These are phyloP conservation scores for Pythium angustatum DNA, from an alignment of 352 stramenopile species.

Conservation along the genomic window DNA sequence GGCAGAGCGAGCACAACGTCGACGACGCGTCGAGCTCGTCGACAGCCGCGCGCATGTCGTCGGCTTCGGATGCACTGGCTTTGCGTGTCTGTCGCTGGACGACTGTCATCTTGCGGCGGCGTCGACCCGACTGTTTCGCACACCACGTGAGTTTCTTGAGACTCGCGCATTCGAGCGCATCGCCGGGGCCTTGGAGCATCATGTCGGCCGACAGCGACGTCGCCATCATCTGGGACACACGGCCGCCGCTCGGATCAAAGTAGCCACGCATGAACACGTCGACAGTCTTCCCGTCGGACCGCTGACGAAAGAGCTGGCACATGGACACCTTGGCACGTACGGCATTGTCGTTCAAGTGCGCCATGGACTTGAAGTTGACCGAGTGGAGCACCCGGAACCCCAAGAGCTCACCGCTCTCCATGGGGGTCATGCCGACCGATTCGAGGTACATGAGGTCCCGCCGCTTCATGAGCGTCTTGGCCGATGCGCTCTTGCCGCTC, in stretches of 20 bases:
- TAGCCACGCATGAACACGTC: conserved; percentile 58
- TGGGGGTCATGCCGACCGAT: conserved; percentile 38
- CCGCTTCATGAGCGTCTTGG: conserved; percentile 40
- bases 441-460: conserved; percentile 65
- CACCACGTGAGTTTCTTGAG: conserved; percentile 63
- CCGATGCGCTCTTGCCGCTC: conserved; percentile 12
- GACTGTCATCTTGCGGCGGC: conserved; percentile 23
- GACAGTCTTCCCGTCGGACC: conserved; percentile 33
- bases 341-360: conserved; percentile 39
- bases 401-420: conserved; percentile 40
- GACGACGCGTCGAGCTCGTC: conserved; percentile 12
- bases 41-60: conserved; percentile 20
- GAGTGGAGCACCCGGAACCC: conserved; percentile 71
- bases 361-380: conserved; percentile 55
- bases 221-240: conserved; percentile 47
- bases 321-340: conserved; percentile 49
- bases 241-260: conserved; percentile 50
- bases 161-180: conserved; percentile 48
- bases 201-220: conserved; percentile 44
- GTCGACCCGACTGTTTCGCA: conserved; percentile 41
- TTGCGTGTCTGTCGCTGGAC: conserved; percentile 19
- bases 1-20: conserved; percentile 19
- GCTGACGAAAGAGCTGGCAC: conserved; percentile 53
- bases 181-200: conserved; percentile 40
- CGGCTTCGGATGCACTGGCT: neutral